Evolutionary conservation across 2,329 filamentous ascomycete genomes (phyloP).

Genomic region (Microdochium bolleyi): DNA sequence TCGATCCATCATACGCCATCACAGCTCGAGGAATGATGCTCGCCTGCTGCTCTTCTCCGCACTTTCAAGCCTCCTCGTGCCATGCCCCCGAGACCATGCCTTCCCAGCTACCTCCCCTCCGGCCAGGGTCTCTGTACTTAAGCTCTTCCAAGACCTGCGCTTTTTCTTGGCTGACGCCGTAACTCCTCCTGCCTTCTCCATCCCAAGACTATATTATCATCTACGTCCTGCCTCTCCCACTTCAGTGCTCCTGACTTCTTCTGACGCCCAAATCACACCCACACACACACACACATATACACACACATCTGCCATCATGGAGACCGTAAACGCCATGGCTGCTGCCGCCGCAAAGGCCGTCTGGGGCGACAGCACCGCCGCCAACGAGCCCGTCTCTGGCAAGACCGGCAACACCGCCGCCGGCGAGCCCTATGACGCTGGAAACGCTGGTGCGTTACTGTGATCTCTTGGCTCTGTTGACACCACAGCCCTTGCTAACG

Average conservation of each 20-base stretch:
- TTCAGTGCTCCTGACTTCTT: not conserved
- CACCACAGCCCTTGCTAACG: not conserved
- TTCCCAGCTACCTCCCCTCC: too few species aligned
- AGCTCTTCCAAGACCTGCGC: not conserved
- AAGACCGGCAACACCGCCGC: constrained; percentile 56
- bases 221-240: not conserved
- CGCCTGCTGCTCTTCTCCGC: not conserved
- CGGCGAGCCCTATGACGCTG: constrained; percentile 70
- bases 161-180: not conserved
- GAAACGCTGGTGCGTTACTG: constrained; percentile 55
- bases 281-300: not conserved
- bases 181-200: not conserved
- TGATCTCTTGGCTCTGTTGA: not conserved
- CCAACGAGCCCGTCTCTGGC: constrained; percentile 63
- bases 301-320: constrained; percentile 39
- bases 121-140: too few species aligned
- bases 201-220: not conserved
- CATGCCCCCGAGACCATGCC: too few species aligned
- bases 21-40: too few species aligned
- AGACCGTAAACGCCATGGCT: constrained; percentile 52
- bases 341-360: constrained; percentile 37
- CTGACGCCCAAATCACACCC: not conserved
- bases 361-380: constrained; percentile 31
- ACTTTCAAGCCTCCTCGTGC: not conserved
- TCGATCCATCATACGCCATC: too few species aligned